Conservation (phyloP, 2,329 filamentous ascomycete genomes). For the Emergomyces africanus region DNA sequence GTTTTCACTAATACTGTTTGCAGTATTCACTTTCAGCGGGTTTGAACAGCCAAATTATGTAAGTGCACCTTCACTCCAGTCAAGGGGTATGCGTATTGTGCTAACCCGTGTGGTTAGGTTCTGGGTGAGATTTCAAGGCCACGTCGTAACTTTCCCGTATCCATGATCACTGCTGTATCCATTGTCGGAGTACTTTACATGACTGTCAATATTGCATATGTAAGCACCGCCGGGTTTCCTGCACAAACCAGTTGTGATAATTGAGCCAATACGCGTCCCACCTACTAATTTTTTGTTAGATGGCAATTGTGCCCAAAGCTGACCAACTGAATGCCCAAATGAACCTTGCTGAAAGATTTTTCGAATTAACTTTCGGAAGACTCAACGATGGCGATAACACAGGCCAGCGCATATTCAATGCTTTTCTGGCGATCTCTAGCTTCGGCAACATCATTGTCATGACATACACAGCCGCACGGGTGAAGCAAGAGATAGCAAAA, state of each 20-base stretch:
- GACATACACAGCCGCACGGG: constrained; percentile 41
- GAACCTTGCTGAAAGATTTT: constrained; percentile 1
- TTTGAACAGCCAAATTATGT: constrained; percentile 37
- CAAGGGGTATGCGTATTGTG: background rate
- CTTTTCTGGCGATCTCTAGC: constrained; percentile 40
- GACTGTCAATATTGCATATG: constrained; percentile 32
- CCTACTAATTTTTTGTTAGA: constrained; percentile 5
- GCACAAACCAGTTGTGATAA: background rate
- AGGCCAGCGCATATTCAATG: background rate
- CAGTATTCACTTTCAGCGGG: constrained; percentile 25
- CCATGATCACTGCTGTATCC: constrained; percentile 23
- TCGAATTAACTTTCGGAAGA: constrained; percentile 6
- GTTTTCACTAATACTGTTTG: constrained; percentile 3
- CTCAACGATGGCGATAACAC: background rate
- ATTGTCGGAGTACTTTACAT: constrained; percentile 26
- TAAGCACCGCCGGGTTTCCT: constrained; percentile 18
- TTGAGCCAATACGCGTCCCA: background rate
- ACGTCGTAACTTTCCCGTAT: constrained; percentile 23
- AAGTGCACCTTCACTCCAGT: constrained; percentile 12
- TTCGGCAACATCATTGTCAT: constrained; percentile 46
- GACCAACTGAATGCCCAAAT: background rate
- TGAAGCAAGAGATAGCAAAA: constrained; percentile 50
- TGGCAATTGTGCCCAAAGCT: constrained; percentile 3
- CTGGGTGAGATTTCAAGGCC: constrained; percentile 31
- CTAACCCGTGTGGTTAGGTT: constrained; percentile 11